Conservation (phyloP, 2,329 filamentous ascomycete genomes). For the Alternaria burnsii region DNA sequence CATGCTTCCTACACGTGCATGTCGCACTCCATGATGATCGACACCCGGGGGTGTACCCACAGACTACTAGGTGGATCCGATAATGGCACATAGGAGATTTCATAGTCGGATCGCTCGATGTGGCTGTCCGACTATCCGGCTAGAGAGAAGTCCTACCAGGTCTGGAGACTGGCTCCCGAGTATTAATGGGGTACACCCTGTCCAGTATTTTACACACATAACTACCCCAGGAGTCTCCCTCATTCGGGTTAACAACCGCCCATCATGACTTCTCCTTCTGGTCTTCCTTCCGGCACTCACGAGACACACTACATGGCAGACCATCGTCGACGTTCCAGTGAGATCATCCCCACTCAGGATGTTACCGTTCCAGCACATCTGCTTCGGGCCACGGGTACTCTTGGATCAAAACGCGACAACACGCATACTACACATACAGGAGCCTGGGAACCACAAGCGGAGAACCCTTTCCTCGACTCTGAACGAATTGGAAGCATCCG, state of each 20-base stretch:
- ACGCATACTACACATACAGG: constrained; percentile 13
- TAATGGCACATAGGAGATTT: constrained; percentile 10
- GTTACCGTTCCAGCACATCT: constrained; percentile 35
- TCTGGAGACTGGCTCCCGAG: constrained; percentile 10
- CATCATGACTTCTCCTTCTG: constrained; percentile 11
- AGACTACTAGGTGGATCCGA: constrained; percentile 10
- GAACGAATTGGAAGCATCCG: constrained; percentile 17
- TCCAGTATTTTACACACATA: constrained; percentile 1
- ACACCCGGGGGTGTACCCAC: constrained; percentile 9
- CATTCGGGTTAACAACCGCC: constrained; percentile 1
- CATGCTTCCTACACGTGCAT: constrained; percentile 6
- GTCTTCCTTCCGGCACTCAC: not conserved
- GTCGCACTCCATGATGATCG: constrained; percentile 9
- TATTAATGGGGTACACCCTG: constrained; percentile 13
- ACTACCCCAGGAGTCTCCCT: not conserved
- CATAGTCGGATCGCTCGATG: constrained; percentile 12
- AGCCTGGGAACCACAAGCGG: constrained; percentile 27
- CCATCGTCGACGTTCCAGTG: constrained; percentile 11
- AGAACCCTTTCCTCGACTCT: constrained; percentile 17
- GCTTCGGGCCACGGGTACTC: constrained; percentile 25
- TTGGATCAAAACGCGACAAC: constrained; percentile 27
- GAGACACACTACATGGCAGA: not conserved
- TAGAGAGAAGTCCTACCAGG: constrained; percentile 9
- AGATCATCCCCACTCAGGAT: constrained; percentile 17
- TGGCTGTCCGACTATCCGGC: constrained; percentile 9